These are phyloP conservation scores for Craspedostauros australis DNA, from an alignment of 108 stramenopile genomes.

Conservation along the genomic window DNA sequence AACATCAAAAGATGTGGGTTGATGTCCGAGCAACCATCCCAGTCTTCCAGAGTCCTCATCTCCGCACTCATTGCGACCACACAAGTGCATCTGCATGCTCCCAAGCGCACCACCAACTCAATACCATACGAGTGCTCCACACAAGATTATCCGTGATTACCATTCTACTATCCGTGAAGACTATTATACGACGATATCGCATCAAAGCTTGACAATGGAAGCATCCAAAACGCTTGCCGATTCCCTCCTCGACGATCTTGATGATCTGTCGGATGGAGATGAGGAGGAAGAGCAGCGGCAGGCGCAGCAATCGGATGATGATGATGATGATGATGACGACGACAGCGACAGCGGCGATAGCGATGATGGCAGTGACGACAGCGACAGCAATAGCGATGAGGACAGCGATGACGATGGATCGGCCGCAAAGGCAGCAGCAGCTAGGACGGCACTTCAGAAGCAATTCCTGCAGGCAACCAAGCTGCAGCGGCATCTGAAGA, in stretches of 20 bases:
- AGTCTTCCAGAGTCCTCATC: too few species aligned
- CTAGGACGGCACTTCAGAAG: too few species aligned
- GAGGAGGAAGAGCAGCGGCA: conserved; percentile 22
- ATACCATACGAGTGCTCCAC: too few species aligned
- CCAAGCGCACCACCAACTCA: too few species aligned
- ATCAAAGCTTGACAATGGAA: conserved; percentile 42
- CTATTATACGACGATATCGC: too few species aligned
- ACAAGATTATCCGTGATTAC: too few species aligned
- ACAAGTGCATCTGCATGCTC: too few species aligned
- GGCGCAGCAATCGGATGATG: conserved; percentile 5
- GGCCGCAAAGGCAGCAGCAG: conserved; percentile 1
- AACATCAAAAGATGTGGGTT: too few species aligned
- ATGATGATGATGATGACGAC: conserved; percentile 1
- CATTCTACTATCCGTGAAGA: too few species aligned
- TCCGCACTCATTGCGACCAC: too few species aligned
- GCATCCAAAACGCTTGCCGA: conserved; percentile 52
- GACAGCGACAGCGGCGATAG: conserved; percentile 1
- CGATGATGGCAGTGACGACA: neutral
- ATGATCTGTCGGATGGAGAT: conserved; percentile 73
- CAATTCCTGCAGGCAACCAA: too few species aligned
- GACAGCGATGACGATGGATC: neutral
- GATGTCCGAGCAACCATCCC: too few species aligned
- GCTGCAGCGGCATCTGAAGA: neutral
- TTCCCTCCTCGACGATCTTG: conserved; percentile 73
- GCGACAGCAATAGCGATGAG: neutral